Percentiles rank a stretch among this genome's conserved stretches.
These are phyloP conservation scores for Phialophora tarda DNA, from an alignment of 2,329 filamentous ascomycete genomes.

Conservation along the genomic window DNA sequence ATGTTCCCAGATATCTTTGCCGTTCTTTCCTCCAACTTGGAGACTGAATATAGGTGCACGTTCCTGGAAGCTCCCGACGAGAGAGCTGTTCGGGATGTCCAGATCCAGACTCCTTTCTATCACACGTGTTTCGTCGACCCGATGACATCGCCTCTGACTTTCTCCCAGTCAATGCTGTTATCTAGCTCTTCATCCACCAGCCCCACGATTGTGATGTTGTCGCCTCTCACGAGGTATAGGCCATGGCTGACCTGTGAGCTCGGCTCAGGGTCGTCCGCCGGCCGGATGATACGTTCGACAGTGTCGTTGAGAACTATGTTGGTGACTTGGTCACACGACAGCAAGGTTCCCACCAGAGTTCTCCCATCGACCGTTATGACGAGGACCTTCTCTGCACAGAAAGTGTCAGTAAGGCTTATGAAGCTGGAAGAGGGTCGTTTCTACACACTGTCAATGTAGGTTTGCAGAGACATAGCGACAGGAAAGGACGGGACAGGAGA, in stretches of 20 bases:
- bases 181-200: constrained; percentile 89
- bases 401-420: constrained; percentile 32
- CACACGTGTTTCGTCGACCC: constrained; percentile 40
- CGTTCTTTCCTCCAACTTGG: not conserved
- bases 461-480: constrained; percentile 58
- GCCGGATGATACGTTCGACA: constrained; percentile 87
- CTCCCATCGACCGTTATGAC: constrained; percentile 92
- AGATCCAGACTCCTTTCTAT: constrained; percentile 9
- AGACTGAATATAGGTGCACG: not conserved
- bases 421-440: not conserved
- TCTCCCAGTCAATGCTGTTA: constrained; percentile 86
- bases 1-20: not conserved
- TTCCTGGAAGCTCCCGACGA: not conserved
- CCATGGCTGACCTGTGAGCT: constrained; percentile 83
- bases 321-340: constrained; percentile 87
- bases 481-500: not conserved
- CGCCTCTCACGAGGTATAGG: constrained; percentile 88
- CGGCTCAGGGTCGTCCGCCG: constrained; percentile 78
- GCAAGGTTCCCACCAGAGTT: constrained; percentile 79
- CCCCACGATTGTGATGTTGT: constrained; percentile 90
- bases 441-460: constrained; percentile 53
- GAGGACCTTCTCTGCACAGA: constrained; percentile 77
- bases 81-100: not conserved
- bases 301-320: constrained; percentile 87
- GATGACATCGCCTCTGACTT: constrained; percentile 61